Conservation (phyloP, 352 stramenopile species). For the Globisporangium yorkense region DNA sequence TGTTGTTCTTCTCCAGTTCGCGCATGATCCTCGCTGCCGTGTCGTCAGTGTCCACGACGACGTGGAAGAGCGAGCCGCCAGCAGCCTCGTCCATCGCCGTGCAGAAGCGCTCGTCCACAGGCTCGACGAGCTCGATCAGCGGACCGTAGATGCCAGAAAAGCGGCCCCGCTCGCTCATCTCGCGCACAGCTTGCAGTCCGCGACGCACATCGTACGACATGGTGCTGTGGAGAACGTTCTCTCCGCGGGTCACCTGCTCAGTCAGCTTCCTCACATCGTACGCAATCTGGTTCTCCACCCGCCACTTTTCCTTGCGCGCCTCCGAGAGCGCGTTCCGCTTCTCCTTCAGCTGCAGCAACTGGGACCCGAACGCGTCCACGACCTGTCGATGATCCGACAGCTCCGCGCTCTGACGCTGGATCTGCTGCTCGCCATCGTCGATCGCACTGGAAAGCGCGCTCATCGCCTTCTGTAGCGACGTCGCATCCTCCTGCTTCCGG, state of each 20-base stretch:
- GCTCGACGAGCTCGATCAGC: constrained; percentile 95
- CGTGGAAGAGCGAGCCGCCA: constrained; percentile 95
- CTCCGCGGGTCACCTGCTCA: constrained; percentile 66
- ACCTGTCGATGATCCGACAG: constrained; percentile 44
- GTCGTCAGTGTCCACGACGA: constrained; percentile 98
- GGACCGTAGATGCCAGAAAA: constrained; percentile 89
- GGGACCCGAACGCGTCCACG: constrained; percentile 43
- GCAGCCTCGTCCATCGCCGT: constrained; percentile 95
- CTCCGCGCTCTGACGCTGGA: constrained; percentile 38
- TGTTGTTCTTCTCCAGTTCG: constrained; percentile 91
- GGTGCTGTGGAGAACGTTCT: constrained; percentile 74
- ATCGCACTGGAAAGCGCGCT: constrained; percentile 37
- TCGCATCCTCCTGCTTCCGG: constrained; percentile 53
- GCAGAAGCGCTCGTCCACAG: constrained; percentile 87
- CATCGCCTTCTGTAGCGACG: constrained; percentile 31
- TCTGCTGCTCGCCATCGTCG: constrained; percentile 34
- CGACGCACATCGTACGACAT: constrained; percentile 85
- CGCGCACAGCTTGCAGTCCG: constrained; percentile 73
- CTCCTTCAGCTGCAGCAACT: constrained; percentile 73
- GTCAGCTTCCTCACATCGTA: constrained; percentile 69
- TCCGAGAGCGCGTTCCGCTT: constrained; percentile 73
- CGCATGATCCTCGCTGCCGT: constrained; percentile 94
- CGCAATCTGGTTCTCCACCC: constrained; percentile 68
- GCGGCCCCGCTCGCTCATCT: constrained; percentile 81
- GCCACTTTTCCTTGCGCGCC: constrained; percentile 78